phyloP scores from a whole-genome alignment of 345 rosid species.

The Sisymbrium irio region DNA sequence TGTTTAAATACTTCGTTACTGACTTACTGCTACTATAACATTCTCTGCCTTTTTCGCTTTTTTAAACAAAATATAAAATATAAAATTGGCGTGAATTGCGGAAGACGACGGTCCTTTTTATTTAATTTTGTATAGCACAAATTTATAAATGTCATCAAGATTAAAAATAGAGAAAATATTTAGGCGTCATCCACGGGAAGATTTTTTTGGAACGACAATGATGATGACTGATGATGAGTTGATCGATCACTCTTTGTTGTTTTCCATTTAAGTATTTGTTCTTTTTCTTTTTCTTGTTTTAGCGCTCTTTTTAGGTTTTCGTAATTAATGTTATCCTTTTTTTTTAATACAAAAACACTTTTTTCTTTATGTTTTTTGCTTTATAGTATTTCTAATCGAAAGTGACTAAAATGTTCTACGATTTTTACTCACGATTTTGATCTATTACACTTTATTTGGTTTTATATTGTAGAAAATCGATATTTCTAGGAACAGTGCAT shows the following conservation, averaged over 20 bases:
- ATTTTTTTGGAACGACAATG: constrained; percentile 14
- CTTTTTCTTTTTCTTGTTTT: neutral
- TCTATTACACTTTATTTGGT: neutral
- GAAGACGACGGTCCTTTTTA: constrained; percentile 32
- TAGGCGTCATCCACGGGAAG: constrained; percentile 34
- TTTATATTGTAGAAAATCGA: neutral
- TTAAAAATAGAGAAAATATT: constrained; percentile 2
- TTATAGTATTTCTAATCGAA: neutral
- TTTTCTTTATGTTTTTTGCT: neutral
- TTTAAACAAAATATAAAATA: too few relatives aligned
- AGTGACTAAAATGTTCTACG: neutral
- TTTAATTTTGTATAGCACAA: neutral
- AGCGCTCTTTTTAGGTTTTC: neutral
- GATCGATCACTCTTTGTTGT: neutral
- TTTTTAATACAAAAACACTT: neutral
- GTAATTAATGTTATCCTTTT: neutral
- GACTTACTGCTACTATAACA: neutral
- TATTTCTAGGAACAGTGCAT: neutral
- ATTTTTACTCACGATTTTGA: neutral
- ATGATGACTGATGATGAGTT: neutral
- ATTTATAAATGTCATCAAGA: too few relatives aligned
- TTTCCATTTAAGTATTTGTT: neutral
- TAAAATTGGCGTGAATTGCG: constrained; percentile 31
- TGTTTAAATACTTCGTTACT: neutral
- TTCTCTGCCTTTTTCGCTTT: neutral